Percentiles rank a stretch among this genome's conserved stretches.
These are phyloP conservation scores for Breviolum minutum DNA, from an alignment of 73 alveolate genomes.

Conservation along the genomic window DNA sequence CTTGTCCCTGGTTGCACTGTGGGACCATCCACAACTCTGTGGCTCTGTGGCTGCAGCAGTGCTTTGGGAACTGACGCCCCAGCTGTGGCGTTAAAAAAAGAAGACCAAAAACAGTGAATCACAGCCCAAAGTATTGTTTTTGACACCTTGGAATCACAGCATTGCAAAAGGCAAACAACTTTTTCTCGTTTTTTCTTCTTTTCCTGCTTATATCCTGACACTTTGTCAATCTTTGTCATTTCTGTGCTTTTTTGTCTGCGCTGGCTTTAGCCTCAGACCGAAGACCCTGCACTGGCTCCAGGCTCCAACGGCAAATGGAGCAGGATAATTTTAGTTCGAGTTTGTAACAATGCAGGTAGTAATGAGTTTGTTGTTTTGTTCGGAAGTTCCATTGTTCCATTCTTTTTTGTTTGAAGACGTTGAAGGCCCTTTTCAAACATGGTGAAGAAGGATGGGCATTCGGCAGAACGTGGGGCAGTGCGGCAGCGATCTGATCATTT, in stretches of 20 bases:
- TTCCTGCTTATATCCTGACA: too few relatives aligned
- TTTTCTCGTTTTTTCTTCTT: too few relatives aligned
- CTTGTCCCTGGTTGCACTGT: neutral
- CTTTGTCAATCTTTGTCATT: too few relatives aligned
- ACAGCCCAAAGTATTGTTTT: neutral
- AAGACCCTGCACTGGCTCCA: slow-evolving; percentile 24
- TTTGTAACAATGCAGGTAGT: too few relatives aligned
- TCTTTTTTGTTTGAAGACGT: neutral
- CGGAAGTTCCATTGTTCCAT: too few relatives aligned
- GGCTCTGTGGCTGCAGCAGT: slow-evolving; percentile 17
- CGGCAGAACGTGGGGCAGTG: neutral
- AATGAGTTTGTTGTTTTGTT: too few relatives aligned
- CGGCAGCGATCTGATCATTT: neutral
- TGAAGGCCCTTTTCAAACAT: neutral
- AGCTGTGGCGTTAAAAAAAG: slow-evolving; percentile 6
- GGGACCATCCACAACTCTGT: neutral
- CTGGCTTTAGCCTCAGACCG: slow-evolving; percentile 6
- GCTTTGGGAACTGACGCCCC: slow-evolving; percentile 14
- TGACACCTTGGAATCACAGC: too few relatives aligned
- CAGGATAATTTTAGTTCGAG: too few relatives aligned
- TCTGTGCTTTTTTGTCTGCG: too few relatives aligned
- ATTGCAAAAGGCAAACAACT: too few relatives aligned
- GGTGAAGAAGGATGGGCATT: slow-evolving; percentile 16
- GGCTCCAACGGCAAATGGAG: neutral
- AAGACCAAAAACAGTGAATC: neutral